Percentiles rank a stretch among this genome's conserved stretches.
Conservation (phyloP, 2,329 filamentous ascomycete genomes). For the Bipolaris cookei region DNA sequence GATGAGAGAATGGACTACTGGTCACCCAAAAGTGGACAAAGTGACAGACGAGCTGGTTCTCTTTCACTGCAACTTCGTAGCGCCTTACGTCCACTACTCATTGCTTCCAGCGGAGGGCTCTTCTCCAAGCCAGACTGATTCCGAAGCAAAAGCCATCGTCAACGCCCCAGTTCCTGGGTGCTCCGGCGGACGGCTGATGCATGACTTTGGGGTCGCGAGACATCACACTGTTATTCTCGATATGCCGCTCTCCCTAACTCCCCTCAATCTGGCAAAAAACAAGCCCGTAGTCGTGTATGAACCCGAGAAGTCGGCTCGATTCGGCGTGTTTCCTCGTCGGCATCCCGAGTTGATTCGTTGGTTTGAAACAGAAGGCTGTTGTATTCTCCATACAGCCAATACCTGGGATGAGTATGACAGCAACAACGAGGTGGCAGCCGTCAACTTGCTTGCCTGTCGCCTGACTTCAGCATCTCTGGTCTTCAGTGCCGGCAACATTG, state of each 20-base stretch:
- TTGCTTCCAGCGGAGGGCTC: slow-evolving; percentile 53
- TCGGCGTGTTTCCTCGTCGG: slow-evolving; percentile 71
- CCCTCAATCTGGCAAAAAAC: slow-evolving; percentile 64
- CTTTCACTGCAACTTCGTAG: slow-evolving; percentile 70
- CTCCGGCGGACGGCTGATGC: slow-evolving; percentile 73
- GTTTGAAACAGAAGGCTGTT: slow-evolving; percentile 72
- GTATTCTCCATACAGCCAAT: slow-evolving; percentile 75
- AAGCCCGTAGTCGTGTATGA: slow-evolving; percentile 67
- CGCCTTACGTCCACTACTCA: slow-evolving; percentile 72
- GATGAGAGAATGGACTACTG: slow-evolving; percentile 74
- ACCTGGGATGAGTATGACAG: slow-evolving; percentile 65
- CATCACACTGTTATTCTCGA: slow-evolving; percentile 71
- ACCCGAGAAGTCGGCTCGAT: slow-evolving; percentile 62
- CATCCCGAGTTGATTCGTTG: slow-evolving; percentile 64
- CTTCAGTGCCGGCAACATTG: slow-evolving; percentile 69
- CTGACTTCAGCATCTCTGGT: slow-evolving; percentile 70
- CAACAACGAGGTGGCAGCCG: slow-evolving; percentile 48
- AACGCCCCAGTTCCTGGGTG: slow-evolving; percentile 67
- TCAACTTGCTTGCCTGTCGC: slow-evolving; percentile 71
- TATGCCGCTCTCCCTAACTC: slow-evolving; percentile 69
- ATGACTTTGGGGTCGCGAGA: slow-evolving; percentile 73
- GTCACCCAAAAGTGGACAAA: slow-evolving; percentile 71
- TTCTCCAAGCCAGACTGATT: slow-evolving; percentile 10
- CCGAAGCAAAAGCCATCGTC: slow-evolving; percentile 44
- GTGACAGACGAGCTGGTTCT: slow-evolving; percentile 69